Base-by-base conservation (phyloP, 75 land plant genomes). In the Chamaecyparis obtusa region DNA sequence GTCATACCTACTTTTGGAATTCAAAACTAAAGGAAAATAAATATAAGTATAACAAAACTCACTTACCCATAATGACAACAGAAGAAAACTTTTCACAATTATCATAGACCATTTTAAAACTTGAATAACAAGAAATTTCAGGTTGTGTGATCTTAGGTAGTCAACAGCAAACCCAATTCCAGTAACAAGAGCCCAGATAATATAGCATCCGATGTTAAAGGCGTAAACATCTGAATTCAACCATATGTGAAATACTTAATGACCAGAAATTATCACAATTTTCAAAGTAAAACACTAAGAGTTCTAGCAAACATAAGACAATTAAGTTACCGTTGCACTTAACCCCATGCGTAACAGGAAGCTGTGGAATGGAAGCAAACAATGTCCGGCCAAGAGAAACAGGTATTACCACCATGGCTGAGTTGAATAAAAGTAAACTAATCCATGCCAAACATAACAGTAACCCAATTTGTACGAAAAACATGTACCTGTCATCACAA, bases 311-410 rank as follows among this genome's bases (percentile, higher is more conserved):
- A 67, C 37, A 32, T 2, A 8, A 27, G 49, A 9, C 1, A 80
- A 84, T 36, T 33, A 48, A 75, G 87, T 87, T 91, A 97, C 99
- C 99, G 87, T 97, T 97, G 92, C 99, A 97, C 77, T 97, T 96
- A 43, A 96, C 93, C 82, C 99, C 99, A 91, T 97, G 96, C 35
- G 97, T 92, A 33, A 96, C 91, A 57, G 99, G 99, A 46, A 96
- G 95, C 43, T 95, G 90, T 33, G 99, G 98, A 81, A 96, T 91
- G 39, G 91, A 89, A 89, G 94, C 89, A 85, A 97, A 96, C 27
- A 96, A 86, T 14, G 90, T 90, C 5, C 99, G 93, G 37, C 99
- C 99, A 87, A 97, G 87, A 35, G 98, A 96, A 78, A 96, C 86
- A 35, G 99, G 99, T 37, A 97, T 88, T 56, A 96, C 93, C 86